Base-by-base conservation (phyloP, 148 eudicot species). In the Bassia scoparia region DNA sequence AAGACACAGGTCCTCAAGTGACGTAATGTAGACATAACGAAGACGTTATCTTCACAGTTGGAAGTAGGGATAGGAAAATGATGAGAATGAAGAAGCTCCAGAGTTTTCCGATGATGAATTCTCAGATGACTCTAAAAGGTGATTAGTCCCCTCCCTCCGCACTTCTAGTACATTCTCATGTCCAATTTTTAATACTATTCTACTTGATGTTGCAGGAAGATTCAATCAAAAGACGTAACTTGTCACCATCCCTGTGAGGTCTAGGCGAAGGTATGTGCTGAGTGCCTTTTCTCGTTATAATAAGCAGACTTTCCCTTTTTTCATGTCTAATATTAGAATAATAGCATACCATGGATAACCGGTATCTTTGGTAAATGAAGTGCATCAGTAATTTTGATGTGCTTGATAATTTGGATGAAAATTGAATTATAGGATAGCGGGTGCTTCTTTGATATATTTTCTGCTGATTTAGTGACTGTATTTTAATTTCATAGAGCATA, bases 201-300 rank as follows among this genome's bases (percentile, higher is more conserved):
- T 27, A 61, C 59, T 78, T 61, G n/a, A n/a, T n/a, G n/a, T 34
- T 71, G 77, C 94, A 95, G 99, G 89, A 92, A 86, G 82, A 49
- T n/a, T n/a, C n/a, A n/a, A n/a, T 73, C 84, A 55, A 88, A 80
- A 82, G 81, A 71, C 87, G 77, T 23, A 77, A 76, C 73, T 80
- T 72, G 76, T 91, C 99, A 61, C 90, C 97, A 38, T 95, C 97
- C 96, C 97, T 61, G 83, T 70, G 76, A 87, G 92, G 81, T 84
- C 92, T 61, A 87, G 83, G 85, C 84, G 79, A 92, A 91, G 99
- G 99, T 95, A 86, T 70, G 78, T 76, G 53, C 43, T 13, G 7
- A 62, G 23, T 49, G 52, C 26, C 11, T n/a, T 33, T 62, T 27
- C 5, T 24, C 41, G 26, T 69, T 44, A 15, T 48, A 23, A 16